These are phyloP conservation scores for Asterella californica DNA, from an alignment of 225 moss, liverwort and hornwort genomes.

Conservation along the genomic window DNA sequence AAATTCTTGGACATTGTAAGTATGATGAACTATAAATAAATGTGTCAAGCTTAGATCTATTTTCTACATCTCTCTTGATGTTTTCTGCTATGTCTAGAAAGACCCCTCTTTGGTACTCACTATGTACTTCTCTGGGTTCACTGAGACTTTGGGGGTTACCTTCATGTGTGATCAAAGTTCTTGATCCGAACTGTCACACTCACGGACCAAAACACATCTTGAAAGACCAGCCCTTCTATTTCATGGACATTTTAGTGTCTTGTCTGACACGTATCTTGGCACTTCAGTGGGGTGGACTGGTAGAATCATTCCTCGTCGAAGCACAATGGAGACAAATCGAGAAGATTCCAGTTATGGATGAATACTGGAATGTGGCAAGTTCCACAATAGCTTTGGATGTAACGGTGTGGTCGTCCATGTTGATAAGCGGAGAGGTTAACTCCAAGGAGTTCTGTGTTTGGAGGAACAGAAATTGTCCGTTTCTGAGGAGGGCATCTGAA, in stretches of 20 bases:
- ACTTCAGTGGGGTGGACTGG: constrained; percentile 33
- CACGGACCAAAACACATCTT: too few species aligned
- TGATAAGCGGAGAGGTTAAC: constrained; percentile 29
- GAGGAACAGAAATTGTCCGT: constrained; percentile 26
- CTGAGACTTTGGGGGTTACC: too few species aligned
- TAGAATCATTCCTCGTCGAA: constrained; percentile 35
- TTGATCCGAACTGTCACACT: too few species aligned
- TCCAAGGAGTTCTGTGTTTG: constrained; percentile 21
- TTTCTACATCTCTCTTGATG: too few species aligned
- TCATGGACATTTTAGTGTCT: background rate
- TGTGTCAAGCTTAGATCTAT: too few species aligned
- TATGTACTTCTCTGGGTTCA: too few species aligned
- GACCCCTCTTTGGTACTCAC: too few species aligned
- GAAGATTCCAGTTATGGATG: constrained; percentile 6
- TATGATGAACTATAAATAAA: background rate
- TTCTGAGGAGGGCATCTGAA: constrained; percentile 24
- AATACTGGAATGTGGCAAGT: constrained; percentile 26
- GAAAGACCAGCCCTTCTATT: background rate
- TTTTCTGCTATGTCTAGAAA: too few species aligned
- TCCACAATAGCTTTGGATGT: constrained; percentile 31
- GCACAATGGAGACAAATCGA: constrained; percentile 23
- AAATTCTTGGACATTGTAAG: constrained; percentile 35
- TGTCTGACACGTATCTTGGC: background rate
- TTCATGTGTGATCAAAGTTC: too few species aligned
- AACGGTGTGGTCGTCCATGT: constrained; percentile 33